These are phyloP conservation scores for Kluyveromyces starmeri DNA, from an alignment of 805 yeast species.

Conservation along the genomic window DNA sequence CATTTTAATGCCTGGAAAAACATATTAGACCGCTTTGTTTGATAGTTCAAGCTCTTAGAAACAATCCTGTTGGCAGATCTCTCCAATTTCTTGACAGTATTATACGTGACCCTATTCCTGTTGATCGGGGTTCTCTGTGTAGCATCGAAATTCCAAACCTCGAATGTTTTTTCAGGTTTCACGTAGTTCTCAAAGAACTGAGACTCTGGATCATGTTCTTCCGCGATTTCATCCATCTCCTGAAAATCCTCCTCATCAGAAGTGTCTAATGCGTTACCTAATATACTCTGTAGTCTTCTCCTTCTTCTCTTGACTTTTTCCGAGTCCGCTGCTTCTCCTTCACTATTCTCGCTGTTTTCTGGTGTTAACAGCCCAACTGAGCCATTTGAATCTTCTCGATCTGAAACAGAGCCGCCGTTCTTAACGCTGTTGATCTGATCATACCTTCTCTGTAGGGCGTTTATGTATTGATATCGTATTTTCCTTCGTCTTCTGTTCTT, in stretches of 20 bases:
- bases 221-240: constrained; percentile 8
- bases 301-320: constrained; percentile 11
- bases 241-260: constrained; percentile 9
- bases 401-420: not conserved
- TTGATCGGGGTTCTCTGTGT: constrained; percentile 14
- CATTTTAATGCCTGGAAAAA: constrained; percentile 13
- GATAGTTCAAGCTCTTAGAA: constrained; percentile 11
- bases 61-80: constrained; percentile 12
- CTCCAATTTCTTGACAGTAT: constrained; percentile 14
- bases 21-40: constrained; percentile 9
- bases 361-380: constrained; percentile 18
- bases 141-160: constrained; percentile 20
- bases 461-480: constrained; percentile 23
- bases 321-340: constrained; percentile 4
- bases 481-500: constrained; percentile 16
- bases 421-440: constrained; percentile 6
- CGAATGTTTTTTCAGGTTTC: constrained; percentile 26
- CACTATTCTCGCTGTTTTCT: constrained; percentile 20
- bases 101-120: constrained; percentile 14
- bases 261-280: constrained; percentile 15
- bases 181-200: constrained; percentile 20
- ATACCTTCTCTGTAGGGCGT: constrained; percentile 15
- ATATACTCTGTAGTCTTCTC: constrained; percentile 17
- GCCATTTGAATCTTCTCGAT: not conserved
- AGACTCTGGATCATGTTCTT: constrained; percentile 12